Percentiles rank a stretch among this genome's conserved stretches.
These are phyloP conservation scores for Polytrichum commune DNA, from an alignment of 225 moss, liverwort and hornwort genomes.

Conservation along the genomic window DNA sequence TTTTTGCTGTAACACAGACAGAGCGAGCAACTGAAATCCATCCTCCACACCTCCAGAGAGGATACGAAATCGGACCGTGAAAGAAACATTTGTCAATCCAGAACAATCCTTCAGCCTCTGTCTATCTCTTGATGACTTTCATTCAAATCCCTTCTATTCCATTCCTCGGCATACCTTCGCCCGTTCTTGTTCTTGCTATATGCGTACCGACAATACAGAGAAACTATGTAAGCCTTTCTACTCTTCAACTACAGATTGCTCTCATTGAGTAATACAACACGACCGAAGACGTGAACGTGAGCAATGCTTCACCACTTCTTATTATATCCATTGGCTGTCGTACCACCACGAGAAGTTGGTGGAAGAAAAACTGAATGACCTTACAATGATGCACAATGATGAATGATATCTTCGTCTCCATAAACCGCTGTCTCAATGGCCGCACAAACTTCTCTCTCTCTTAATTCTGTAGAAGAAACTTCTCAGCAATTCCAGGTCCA, in stretches of 20 bases:
- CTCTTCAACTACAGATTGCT: background rate
- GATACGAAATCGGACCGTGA: background rate
- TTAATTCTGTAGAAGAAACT: background rate
- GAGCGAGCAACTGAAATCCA: too few species aligned
- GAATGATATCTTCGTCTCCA: background rate
- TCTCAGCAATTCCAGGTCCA: too few species aligned
- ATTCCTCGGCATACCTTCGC: background rate
- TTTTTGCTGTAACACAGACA: too few species aligned
- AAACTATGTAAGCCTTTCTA: background rate
- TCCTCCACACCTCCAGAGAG: background rate
- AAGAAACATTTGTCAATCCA: background rate
- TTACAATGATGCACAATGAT: too few species aligned
- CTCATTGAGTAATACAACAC: too few species aligned
- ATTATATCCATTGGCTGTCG: background rate
- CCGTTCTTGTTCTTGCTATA: background rate
- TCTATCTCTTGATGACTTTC: background rate
- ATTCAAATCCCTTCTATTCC: background rate
- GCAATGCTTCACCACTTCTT: too few species aligned
- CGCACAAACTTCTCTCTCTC: background rate
- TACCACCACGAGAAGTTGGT: background rate
- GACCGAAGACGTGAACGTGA: too few species aligned
- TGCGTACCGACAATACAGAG: background rate
- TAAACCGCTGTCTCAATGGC: background rate
- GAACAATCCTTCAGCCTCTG: background rate
- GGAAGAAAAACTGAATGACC: background rate